Evolutionary conservation across 164 flowering plant genomes (phyloP).

Genomic region (Cinnamomum chago): DNA sequence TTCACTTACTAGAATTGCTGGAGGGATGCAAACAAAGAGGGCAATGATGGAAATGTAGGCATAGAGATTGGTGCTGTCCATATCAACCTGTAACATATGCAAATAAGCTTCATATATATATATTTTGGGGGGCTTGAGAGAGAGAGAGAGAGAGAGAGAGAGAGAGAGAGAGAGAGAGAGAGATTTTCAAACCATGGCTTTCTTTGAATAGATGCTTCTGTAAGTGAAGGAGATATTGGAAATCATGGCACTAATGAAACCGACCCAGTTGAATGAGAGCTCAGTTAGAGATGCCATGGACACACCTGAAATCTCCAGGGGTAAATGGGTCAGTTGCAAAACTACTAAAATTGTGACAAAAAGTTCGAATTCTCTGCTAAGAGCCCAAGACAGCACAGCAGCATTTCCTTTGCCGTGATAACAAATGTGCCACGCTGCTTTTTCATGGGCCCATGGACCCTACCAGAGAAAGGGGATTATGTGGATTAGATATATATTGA

Average conservation of each 20-base stretch:
- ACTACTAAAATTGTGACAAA: neutral
- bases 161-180: constrained; percentile 1
- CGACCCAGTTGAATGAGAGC: constrained; percentile 94
- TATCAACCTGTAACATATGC: constrained; percentile 60
- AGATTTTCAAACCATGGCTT: constrained; percentile 94
- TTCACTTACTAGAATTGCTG: constrained; percentile 75
- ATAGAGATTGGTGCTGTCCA: constrained; percentile 92
- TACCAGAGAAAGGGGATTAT: too few species aligned
- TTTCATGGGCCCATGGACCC: too few species aligned
- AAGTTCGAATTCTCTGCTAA: too few species aligned
- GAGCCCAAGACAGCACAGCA: too few species aligned
- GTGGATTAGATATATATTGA: too few species aligned
- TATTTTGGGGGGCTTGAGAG: neutral
- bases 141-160: neutral
- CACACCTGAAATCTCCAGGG: constrained; percentile 53
- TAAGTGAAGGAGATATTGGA: constrained; percentile 97
- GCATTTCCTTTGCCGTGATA: too few species aligned
- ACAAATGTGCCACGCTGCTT: too few species aligned
- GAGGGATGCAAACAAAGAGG: constrained; percentile 84
- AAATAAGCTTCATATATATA: neutral
- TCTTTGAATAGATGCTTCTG: constrained; percentile 94
- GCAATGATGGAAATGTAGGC: constrained; percentile 96
- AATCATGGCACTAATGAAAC: constrained; percentile 96
- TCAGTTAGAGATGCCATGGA: constrained; percentile 97
- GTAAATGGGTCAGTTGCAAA: neutral